These are phyloP conservation scores for Torulaspora quercuum DNA, from an alignment of 805 yeast genomes.

Conservation along the genomic window DNA sequence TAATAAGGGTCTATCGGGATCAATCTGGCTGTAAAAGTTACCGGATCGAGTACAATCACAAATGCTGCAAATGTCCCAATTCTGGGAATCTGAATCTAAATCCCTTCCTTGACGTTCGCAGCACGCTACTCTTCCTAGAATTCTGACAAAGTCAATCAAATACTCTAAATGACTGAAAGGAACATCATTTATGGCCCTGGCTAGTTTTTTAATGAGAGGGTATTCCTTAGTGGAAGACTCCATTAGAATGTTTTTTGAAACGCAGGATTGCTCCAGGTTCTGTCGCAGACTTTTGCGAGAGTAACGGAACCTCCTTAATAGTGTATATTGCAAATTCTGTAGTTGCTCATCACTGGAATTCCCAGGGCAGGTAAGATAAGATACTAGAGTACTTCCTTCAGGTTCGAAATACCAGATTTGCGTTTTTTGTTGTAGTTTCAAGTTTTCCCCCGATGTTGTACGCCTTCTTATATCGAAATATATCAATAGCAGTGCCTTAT, in stretches of 20 bases:
- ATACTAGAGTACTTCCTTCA: conserved; percentile 4
- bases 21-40: conserved; percentile 19
- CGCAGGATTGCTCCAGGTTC: no score
- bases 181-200: no score
- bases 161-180: no score
- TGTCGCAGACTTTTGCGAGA: no score
- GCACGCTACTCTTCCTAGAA: conserved; percentile 27
- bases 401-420: conserved; percentile 15
- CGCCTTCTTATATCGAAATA: conserved; percentile 27
- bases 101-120: conserved; percentile 12
- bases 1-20: conserved; percentile 34
- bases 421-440: conserved; percentile 11
- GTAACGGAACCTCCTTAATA: no score
- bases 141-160: conserved; percentile 8
- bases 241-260: no score
- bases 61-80: conserved; percentile 19
- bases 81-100: neutral
- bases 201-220: no score
- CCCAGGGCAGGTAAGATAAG: no score
- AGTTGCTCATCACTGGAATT: no score
- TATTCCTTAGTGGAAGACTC: no score
- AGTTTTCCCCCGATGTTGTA: neutral
- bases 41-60: conserved; percentile 25
- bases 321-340: no score
- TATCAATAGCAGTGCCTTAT: conserved; percentile 22